Base-by-base conservation (phyloP, 2,329 filamentous ascomycete species). In the Colletotrichum sp. region DNA sequence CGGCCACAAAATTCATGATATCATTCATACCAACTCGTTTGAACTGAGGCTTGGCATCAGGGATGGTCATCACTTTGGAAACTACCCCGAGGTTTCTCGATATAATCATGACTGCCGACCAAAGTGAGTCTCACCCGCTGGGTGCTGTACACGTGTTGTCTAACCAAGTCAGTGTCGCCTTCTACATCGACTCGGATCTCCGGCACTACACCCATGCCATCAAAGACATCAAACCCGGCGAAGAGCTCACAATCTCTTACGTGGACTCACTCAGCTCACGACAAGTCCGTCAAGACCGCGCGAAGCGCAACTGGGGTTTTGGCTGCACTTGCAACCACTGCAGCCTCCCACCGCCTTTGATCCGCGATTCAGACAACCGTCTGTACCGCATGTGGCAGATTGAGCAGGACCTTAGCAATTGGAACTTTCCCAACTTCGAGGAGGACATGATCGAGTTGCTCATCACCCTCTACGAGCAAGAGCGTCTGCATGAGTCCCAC, bases 241-340 rank as follows among this genome's bases (percentile, higher is more conserved):
- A 85, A 63, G 84, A 85, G 66, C 79, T 85, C 15, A 83, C 82
- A 22, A 84, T 85, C 67, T 85, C 82, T 78, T 85, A 84, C 57
- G 68, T 65, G 16, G 34, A 74, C 71, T 75, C 67, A 0, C 69
- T 67, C 32, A 61, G 32, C 49, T 61, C 77, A 15, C 77, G 77
- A 4, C 72, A 78, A 25, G 78, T 80, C n/a, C 80, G 81, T 1
- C 79, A 79, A n/a, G 55, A 78, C 13, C 77, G 79, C 3, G 78
- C 81, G 12, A 75, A 65, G 5, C 78, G 81, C 30, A 80, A 80
- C 67, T 82, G 81, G 81, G 79, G 79, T 2, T 82, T 82, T 49
- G 79, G 78, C 61, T 82, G 81, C 68, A 78, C 78, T 0, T 82
- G 81, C 34, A 71, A 78, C 6, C 77, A 82, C 2, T 82, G 81